Evolutionary conservation across 768 basidiomycete genomes (phyloP).

Genomic region (Obba rivulosa): DNA sequence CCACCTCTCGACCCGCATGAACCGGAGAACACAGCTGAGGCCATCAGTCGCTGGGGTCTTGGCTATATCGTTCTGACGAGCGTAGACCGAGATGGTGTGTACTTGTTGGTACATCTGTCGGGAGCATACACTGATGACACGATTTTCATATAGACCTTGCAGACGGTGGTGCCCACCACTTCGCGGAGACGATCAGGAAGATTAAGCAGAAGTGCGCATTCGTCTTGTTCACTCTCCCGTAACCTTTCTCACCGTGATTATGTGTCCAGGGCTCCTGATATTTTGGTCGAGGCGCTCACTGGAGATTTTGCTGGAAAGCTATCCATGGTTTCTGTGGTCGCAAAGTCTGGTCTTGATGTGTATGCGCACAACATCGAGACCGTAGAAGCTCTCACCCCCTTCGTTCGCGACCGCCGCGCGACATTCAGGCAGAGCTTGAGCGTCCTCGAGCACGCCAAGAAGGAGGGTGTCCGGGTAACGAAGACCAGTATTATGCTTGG

Average conservation of each 20-base stretch:
- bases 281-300: slow-evolving; percentile 93
- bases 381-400: slow-evolving; percentile 89
- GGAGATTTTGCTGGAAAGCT: slow-evolving; percentile 87
- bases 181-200: slow-evolving; percentile 90
- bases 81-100: slow-evolving; percentile 92
- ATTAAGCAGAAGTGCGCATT: slow-evolving; percentile 85
- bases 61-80: slow-evolving; percentile 97
- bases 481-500: slow-evolving; percentile 99
- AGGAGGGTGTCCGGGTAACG: slow-evolving; percentile 78
- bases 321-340: slow-evolving; percentile 74
- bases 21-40: slow-evolving; percentile 97
- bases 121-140: neutral
- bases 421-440: slow-evolving; percentile 81
- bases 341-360: slow-evolving; percentile 91
- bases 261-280: slow-evolving; percentile 77
- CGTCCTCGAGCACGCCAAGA: slow-evolving; percentile 81
- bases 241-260: neutral
- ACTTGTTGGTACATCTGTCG: neutral
- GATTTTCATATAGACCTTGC: slow-evolving; percentile 59
- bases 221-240: neutral
- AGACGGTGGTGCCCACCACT: slow-evolving; percentile 91
- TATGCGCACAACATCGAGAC: slow-evolving; percentile 99
- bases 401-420: slow-evolving; percentile 91
- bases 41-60: slow-evolving; percentile 94
- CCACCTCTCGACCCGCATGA: slow-evolving; percentile 93